Evolutionary conservation across 2,329 filamentous ascomycete genomes (phyloP).

Genomic region (Aspergillus hortae): DNA sequence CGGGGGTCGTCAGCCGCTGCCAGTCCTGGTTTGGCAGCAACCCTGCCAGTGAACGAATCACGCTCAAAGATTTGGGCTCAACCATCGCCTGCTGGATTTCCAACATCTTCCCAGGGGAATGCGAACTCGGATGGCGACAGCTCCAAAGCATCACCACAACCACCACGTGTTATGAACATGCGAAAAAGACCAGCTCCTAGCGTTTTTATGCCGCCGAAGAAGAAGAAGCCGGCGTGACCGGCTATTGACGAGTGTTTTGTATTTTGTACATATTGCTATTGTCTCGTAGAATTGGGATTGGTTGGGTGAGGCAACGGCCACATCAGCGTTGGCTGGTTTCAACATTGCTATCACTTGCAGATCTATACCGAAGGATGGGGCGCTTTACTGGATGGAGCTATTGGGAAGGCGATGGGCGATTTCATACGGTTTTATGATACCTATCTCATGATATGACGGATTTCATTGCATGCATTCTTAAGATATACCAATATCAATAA

Average conservation of each 20-base stretch:
- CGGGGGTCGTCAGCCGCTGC: neutral
- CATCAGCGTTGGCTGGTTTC: neutral
- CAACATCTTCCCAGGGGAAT: conserved; percentile 1
- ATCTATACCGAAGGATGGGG: neutral
- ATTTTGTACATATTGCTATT: neutral
- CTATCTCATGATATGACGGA: too few species aligned
- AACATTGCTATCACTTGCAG: neutral
- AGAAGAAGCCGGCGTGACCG: conserved; percentile 20
- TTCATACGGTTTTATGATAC: too few species aligned
- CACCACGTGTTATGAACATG: conserved; percentile 19
- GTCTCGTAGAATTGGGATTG: neutral
- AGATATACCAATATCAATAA: too few species aligned
- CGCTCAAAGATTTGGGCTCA: neutral
- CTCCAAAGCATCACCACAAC: conserved; percentile 10
- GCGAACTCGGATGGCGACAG: conserved; percentile 4
- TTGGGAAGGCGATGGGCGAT: too few species aligned
- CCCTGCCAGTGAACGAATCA: too few species aligned
- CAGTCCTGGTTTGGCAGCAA: neutral
- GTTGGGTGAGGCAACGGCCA: neutral
- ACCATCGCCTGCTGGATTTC: neutral
- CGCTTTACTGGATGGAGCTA: too few species aligned
- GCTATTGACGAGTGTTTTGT: neutral
- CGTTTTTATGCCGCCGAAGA: conserved; percentile 32
- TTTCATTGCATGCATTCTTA: too few species aligned
- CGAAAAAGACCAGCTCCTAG: conserved; percentile 30